Percentiles rank a stretch among this genome's conserved stretches.
These are phyloP conservation scores for Escallonia rubra DNA, from an alignment of 129 eudicot genomes.

Conservation along the genomic window DNA sequence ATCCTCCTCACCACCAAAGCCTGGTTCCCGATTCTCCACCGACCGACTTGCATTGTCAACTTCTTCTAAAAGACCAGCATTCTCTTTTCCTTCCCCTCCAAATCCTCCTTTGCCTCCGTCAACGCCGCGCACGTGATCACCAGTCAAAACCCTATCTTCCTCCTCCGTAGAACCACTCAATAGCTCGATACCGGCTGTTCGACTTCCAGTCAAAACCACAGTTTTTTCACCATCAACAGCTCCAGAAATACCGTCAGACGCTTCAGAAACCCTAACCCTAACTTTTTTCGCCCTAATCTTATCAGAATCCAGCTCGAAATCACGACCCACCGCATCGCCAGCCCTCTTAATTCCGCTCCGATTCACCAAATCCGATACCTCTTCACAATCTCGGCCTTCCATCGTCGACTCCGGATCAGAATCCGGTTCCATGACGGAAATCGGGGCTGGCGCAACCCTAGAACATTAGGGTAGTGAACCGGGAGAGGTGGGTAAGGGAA, in stretches of 20 bases:
- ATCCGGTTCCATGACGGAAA: too few species aligned
- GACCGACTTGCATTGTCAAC: slow-evolving; percentile 4
- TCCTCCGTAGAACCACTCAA: neutral
- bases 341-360: slow-evolving; percentile 4
- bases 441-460: too few species aligned
- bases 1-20: slow-evolving; percentile 1
- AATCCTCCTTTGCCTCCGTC: neutral
- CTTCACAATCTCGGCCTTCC: neutral
- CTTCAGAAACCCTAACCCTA: slow-evolving; percentile 15
- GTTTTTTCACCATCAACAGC: neutral
- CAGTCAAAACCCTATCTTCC: neutral
- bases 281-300: slow-evolving; percentile 3
- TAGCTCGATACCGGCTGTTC: neutral
- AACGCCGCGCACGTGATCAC: too few species aligned
- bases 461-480: too few species aligned
- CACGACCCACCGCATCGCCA: slow-evolving; percentile 9
- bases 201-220: neutral
- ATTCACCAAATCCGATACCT: neutral
- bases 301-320: neutral
- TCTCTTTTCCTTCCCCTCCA: neutral
- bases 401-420: neutral
- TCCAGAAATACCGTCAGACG: neutral
- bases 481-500: too few species aligned
- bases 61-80: neutral
- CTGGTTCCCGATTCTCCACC: neutral